Conservation (phyloP, 129 eudicot genomes). For the Gnaphalium uliginosum region DNA sequence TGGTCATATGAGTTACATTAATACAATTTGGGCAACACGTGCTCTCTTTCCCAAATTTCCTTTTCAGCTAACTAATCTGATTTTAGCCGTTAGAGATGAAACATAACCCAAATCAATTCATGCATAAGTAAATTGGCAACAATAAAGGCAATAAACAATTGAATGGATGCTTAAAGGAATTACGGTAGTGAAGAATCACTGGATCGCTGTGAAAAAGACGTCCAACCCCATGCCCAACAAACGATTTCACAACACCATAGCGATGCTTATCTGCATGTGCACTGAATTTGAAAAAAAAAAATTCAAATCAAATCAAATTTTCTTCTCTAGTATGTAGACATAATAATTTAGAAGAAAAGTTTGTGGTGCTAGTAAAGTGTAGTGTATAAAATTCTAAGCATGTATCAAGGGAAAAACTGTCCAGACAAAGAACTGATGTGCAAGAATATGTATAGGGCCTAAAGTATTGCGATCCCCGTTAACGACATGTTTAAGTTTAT, state of each 20-base stretch:
- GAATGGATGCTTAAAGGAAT: constrained; percentile 15
- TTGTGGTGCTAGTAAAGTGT: not conserved
- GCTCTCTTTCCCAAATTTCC: not conserved
- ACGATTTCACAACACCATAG: constrained; percentile 83
- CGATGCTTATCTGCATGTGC: constrained; percentile 75
- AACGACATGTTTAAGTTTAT: no score
- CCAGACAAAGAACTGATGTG: no score
- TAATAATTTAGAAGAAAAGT: not conserved
- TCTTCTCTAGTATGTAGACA: not conserved
- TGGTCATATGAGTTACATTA: not conserved
- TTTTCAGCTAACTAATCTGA: not conserved
- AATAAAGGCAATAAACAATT: not conserved
- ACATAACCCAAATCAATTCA: not conserved
- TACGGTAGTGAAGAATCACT: constrained; percentile 82
- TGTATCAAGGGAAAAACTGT: not conserved
- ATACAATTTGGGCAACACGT: not conserved
- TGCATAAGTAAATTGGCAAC: not conserved
- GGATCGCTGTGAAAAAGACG: constrained; percentile 85
- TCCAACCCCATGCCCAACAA: constrained; percentile 95
- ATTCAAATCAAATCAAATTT: not conserved
- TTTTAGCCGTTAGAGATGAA: no score
- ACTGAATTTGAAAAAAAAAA: constrained; percentile 25
- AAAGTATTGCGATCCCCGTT: no score
- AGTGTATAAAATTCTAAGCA: not conserved
- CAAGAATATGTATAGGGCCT: not conserved